Evolutionary conservation across 352 stramenopile species (phyloP).

Genomic region (Phytopythium vexans): DNA sequence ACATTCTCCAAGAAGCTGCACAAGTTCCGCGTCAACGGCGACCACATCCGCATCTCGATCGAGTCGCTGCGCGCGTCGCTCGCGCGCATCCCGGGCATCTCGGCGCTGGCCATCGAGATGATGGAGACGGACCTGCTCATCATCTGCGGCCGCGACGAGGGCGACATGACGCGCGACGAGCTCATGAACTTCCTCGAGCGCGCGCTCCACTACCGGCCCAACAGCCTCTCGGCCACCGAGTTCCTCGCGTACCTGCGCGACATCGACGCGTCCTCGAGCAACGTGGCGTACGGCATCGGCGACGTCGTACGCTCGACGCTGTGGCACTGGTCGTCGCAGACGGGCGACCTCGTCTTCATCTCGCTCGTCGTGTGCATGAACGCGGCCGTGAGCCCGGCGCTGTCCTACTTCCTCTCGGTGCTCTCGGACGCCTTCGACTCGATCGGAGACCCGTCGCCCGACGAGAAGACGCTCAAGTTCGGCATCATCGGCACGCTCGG

Average conservation of each 20-base stretch:
- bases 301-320: constrained; percentile 81
- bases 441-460: constrained; percentile 25
- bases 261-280: constrained; percentile 79
- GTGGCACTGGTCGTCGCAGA: constrained; percentile 86
- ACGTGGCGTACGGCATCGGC: constrained; percentile 63
- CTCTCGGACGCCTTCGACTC: constrained; percentile 75
- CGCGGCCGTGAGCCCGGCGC: constrained; percentile 70
- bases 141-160: constrained; percentile 81
- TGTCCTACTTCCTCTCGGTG: constrained; percentile 71
- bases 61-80: constrained; percentile 77
- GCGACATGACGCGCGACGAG: constrained; percentile 83
- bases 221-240: constrained; percentile 70
- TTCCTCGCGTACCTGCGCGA: constrained; percentile 82
- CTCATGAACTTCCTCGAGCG: constrained; percentile 86
- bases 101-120: constrained; percentile 82
- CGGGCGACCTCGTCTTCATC: constrained; percentile 61
- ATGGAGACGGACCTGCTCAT: constrained; percentile 89
- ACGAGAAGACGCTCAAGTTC: constrained; percentile 56
- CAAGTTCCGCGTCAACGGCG: constrained; percentile 82
- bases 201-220: constrained; percentile 74
- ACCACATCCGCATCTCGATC: constrained; percentile 86
- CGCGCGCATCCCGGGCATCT: constrained; percentile 77
- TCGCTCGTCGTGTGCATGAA: constrained; percentile 84
- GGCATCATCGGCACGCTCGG: constrained; percentile 75
- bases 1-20: constrained; percentile 88